Evolutionary conservation across 371 early-diverging fungal species (phyloP).

Genomic region (Mucor sp.): DNA sequence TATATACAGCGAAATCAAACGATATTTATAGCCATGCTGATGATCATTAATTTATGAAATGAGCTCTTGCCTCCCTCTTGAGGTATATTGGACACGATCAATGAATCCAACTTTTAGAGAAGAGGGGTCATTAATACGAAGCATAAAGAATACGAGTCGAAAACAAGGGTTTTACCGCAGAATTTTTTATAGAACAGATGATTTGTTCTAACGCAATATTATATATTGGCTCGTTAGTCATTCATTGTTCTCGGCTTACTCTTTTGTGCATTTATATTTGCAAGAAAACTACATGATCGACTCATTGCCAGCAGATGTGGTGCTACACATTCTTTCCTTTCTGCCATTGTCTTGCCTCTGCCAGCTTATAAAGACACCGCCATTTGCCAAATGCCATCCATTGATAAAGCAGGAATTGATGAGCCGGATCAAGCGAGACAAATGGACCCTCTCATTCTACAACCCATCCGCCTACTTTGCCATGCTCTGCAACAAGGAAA

Average conservation of each 20-base stretch:
- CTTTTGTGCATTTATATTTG: not conserved
- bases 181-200: not conserved
- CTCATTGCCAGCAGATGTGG: slow-evolving; percentile 10
- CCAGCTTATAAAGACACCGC: not conserved
- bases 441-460: slow-evolving; percentile 6
- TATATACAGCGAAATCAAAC: not conserved
- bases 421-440: slow-evolving; percentile 7
- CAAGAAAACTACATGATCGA: not conserved
- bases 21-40: not conserved
- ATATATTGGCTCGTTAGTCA: not conserved
- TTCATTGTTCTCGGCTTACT: not conserved
- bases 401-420: slow-evolving; percentile 6
- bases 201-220: not conserved
- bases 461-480: slow-evolving; percentile 14
- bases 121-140: not conserved
- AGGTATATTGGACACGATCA: not conserved
- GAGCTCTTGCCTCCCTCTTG: not conserved
- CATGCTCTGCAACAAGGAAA: slow-evolving; percentile 11
- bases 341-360: slow-evolving; percentile 7
- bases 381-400: not conserved
- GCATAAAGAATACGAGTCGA: not conserved
- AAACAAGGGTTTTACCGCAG: not conserved
- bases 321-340: slow-evolving; percentile 9
- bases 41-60: not conserved
- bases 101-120: not conserved